These are phyloP conservation scores for Ophiosphaerella korrae DNA, from an alignment of 2,329 filamentous ascomycete species.

Conservation along the genomic window DNA sequence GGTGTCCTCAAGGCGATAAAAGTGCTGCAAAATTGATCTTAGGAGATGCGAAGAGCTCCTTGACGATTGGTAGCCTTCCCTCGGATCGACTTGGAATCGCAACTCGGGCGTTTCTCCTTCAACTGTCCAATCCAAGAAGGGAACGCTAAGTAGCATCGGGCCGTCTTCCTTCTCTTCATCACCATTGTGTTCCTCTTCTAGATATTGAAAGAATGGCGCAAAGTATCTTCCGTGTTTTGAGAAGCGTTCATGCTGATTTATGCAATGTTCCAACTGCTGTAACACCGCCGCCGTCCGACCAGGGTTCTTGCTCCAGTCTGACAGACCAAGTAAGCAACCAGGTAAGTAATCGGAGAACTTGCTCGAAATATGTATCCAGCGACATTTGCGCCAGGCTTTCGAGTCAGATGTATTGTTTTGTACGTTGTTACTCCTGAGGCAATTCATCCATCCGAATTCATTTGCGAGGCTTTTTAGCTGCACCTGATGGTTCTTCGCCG, in stretches of 20 bases:
- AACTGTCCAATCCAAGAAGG: conserved; percentile 51
- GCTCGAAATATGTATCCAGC: conserved; percentile 52
- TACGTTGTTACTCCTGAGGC: conserved; percentile 40
- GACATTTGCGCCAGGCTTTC: conserved; percentile 38
- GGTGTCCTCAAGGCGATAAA: conserved; percentile 52
- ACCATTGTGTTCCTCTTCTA: conserved; percentile 22
- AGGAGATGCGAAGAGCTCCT: conserved; percentile 47
- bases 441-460: conserved; percentile 52
- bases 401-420: conserved; percentile 37
- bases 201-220: conserved; percentile 47
- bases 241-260: conserved; percentile 49
- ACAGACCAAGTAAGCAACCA: conserved; percentile 40
- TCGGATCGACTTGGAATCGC: conserved; percentile 49
- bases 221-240: conserved; percentile 53
- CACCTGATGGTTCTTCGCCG: conserved; percentile 40
- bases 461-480: conserved; percentile 41
- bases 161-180: conserved; percentile 13
- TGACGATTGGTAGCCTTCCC: conserved; percentile 49
- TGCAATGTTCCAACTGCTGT: conserved; percentile 43
- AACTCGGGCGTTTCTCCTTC: conserved; percentile 46
- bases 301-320: conserved; percentile 35
- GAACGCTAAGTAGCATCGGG: conserved; percentile 49
- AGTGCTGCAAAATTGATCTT: conserved; percentile 50
- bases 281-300: conserved; percentile 22
- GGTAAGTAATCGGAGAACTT: conserved; percentile 49